phyloP scores from a whole-genome alignment of 148 eudicot species.

The Nepenthes mirabilis region DNA sequence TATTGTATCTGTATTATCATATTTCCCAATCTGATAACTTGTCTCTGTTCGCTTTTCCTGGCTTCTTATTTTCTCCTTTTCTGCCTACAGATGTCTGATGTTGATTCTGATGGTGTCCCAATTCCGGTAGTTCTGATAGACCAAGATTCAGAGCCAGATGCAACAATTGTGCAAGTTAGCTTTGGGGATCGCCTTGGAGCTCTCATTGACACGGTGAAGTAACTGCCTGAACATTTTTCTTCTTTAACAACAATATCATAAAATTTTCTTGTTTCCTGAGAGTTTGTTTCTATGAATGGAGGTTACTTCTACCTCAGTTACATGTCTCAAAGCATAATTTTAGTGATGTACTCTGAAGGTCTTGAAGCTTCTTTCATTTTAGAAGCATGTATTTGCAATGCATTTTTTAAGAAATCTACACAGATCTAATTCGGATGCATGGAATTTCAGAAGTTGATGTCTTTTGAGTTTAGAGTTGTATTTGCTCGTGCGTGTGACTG shows the following conservation, averaged over 20 bases:
- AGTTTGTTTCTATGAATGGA: background rate
- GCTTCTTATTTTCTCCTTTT: background rate
- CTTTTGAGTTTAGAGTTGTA: background rate
- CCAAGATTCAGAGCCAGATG: conserved; percentile 71
- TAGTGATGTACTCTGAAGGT: too few relatives aligned
- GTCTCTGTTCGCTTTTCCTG: too few relatives aligned
- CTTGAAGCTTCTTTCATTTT: too few relatives aligned
- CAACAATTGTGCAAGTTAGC: conserved; percentile 82
- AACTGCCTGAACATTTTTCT: conserved; percentile 5
- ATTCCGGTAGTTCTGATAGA: conserved; percentile 78
- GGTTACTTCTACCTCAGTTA: too few relatives aligned
- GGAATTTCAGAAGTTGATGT: background rate
- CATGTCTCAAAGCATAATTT: too few relatives aligned
- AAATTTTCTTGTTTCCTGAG: background rate
- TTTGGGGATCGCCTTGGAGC: conserved; percentile 99
- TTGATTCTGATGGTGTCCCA: conserved; percentile 54
- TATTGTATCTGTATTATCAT: too few relatives aligned
- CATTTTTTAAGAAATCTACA: too few relatives aligned
- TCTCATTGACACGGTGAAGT: conserved; percentile 80
- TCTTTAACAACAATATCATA: background rate
- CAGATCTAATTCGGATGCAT: too few relatives aligned
- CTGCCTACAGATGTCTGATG: conserved; percentile 39
- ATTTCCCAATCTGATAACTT: background rate
- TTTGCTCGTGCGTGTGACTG: background rate
- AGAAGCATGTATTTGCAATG: too few relatives aligned